Evolutionary conservation across 164 flowering plant species (phyloP), one percentile per base, ranked within the genome.

Genomic region (Macadamia integrifolia): DNA sequence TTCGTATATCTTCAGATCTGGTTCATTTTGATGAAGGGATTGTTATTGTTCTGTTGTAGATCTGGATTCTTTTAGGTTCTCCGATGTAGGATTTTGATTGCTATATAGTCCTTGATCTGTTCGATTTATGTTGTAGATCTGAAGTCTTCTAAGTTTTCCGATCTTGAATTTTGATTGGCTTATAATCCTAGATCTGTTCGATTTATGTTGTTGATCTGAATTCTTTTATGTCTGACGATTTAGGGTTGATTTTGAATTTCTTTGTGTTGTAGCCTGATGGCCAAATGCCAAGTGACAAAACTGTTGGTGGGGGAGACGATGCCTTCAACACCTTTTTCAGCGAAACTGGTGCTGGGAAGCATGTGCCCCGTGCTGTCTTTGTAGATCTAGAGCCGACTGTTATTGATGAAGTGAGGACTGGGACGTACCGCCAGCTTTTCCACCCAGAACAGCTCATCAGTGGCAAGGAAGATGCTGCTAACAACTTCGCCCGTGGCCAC

Each of bases 291-390:
- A 71, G 87, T 79, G 93, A 86, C 61, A 82, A 81, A 68, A 85
- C 90, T 9, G 76, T 86, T 30, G 88, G 93, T 0, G 93, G 91
- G 62, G 93, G 91, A 50, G 91, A 88, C 72, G 93, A 87, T 82
- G 91, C 93, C 12, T 88, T 85, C 81, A 88, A 86, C 86, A 87
- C 86, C 62, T 88, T 88, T 61, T 88, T 88, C 80, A 88, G 90
- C 60, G 92, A 88, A 74, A 88, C 90, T 56, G 92, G 92, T 79
- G 87, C 87, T 56, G 92, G 92, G 28, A 86, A 88, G 81, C 92
- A 88, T 49, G 92, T 88, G n/a, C 90, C 88, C 23, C 87, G 88
- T 66, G 93, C 90, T 23, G 79, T 88, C 58, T 86, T 86, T 68
- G 85, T 86, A 0, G 89, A 86, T 74, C 85, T 86, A 6, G 89